phyloP scores from a whole-genome alignment of 2,329 filamentous ascomycete species.

The Fusarium sp. region DNA sequence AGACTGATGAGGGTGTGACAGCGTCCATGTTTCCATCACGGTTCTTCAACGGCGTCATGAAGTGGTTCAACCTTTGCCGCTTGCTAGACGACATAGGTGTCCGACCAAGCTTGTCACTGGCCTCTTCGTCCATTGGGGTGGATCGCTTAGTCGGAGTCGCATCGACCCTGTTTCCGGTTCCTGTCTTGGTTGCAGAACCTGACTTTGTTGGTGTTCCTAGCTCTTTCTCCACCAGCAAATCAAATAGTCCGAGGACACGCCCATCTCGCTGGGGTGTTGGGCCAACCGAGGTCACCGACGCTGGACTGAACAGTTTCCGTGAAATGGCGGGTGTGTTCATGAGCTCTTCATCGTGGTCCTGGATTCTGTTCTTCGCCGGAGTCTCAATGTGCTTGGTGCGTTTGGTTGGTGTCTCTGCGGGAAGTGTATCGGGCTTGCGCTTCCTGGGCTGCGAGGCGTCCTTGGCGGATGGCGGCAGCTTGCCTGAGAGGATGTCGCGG shows the following conservation, averaged over 20 bases:
- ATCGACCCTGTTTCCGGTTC: conserved; percentile 33
- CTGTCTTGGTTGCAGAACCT: conserved; percentile 39
- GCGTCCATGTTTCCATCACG: conserved; percentile 53
- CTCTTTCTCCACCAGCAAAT: conserved; percentile 68
- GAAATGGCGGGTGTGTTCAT: conserved; percentile 68
- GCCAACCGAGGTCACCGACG: conserved; percentile 72
- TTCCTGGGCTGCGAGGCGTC: conserved; percentile 53
- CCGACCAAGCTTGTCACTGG: conserved; percentile 52
- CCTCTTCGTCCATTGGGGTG: conserved; percentile 45
- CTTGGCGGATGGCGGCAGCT: conserved; percentile 57
- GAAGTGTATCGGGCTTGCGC: conserved; percentile 53
- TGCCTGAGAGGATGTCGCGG: conserved; percentile 69
- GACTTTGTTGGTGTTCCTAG: conserved; percentile 63
- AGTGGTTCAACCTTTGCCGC: conserved; percentile 70
- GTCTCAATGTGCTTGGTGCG: conserved; percentile 60
- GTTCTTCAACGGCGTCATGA: conserved; percentile 73
- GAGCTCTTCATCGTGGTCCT: conserved; percentile 54
- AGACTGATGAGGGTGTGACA: conserved; percentile 63
- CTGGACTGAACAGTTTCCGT: conserved; percentile 70
- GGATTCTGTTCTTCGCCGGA: conserved; percentile 55
- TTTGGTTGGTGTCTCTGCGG: conserved; percentile 64
- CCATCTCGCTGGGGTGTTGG: conserved; percentile 86
- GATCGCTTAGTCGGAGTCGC: conserved; percentile 62
- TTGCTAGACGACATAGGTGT: conserved; percentile 70
- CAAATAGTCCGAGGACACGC: conserved; percentile 81